Evolutionary conservation across 2,329 filamentous ascomycete genomes (phyloP).

Genomic region (Ascochyta pisi): DNA sequence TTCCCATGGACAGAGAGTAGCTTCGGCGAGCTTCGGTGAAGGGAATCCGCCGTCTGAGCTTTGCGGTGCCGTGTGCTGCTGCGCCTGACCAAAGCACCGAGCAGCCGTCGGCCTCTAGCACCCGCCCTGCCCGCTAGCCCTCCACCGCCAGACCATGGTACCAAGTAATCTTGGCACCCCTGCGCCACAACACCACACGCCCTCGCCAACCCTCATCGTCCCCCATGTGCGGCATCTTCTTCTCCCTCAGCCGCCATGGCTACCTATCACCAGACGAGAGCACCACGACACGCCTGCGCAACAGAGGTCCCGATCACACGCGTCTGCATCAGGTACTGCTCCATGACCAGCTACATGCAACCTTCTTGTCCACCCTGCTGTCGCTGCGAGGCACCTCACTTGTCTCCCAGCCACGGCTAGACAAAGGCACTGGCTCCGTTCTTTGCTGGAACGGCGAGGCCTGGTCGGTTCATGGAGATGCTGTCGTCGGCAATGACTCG

Average conservation of each 20-base stretch:
- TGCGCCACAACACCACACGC: constrained; percentile 21
- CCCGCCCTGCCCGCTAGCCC: constrained; percentile 19
- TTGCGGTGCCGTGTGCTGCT: constrained; percentile 18
- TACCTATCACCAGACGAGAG: constrained; percentile 31
- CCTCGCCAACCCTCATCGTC: constrained; percentile 6
- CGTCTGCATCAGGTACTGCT: constrained; percentile 27
- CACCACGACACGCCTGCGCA: constrained; percentile 37
- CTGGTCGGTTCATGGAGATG: constrained; percentile 72
- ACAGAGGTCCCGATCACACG: constrained; percentile 44
- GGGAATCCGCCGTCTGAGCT: background rate
- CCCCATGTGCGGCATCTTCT: constrained; percentile 59
- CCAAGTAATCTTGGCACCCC: background rate
- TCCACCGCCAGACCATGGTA: too few relatives aligned
- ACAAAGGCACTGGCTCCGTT: constrained; percentile 64
- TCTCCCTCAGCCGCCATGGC: constrained; percentile 51
- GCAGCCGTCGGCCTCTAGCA: constrained; percentile 28
- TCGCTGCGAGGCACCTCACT: constrained; percentile 79
- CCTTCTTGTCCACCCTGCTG: constrained; percentile 85
- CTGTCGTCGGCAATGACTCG: constrained; percentile 79
- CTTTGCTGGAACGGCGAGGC: constrained; percentile 99
- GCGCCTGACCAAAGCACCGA: constrained; percentile 25
- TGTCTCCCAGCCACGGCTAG: constrained; percentile 74
- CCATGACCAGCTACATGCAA: constrained; percentile 53
- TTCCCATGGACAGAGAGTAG: constrained; percentile 30
- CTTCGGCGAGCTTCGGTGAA: constrained; percentile 13